Evolutionary conservation across 257 asterid genomes (phyloP).

Genomic region (Petrea volubilis): DNA sequence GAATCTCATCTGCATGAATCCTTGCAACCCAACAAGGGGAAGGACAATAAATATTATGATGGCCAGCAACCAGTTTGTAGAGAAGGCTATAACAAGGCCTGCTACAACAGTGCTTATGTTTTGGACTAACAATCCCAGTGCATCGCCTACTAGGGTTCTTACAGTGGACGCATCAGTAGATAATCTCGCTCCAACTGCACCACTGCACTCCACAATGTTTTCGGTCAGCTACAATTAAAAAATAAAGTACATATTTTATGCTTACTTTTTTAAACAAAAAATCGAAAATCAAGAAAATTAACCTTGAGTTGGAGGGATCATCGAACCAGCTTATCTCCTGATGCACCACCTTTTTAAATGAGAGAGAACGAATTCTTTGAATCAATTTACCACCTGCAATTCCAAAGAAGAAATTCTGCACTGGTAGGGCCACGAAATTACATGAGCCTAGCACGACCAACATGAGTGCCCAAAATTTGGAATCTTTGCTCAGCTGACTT

Average conservation of each 20-base stretch:
- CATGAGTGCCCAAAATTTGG: constrained; percentile 64
- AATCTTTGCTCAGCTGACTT: constrained; percentile 40
- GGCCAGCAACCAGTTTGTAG: constrained; percentile 80
- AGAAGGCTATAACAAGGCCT: constrained; percentile 66
- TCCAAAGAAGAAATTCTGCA: constrained; percentile 74
- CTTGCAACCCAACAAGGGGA: constrained; percentile 75
- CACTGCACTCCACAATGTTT: constrained; percentile 52
- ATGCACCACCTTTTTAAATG: constrained; percentile 72
- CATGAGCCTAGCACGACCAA: constrained; percentile 42
- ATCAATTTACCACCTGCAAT: constrained; percentile 80
- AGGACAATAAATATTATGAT: constrained; percentile 44
- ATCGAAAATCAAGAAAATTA: constrained; percentile 11
- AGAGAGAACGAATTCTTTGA: constrained; percentile 61
- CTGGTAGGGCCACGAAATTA: constrained; percentile 42
- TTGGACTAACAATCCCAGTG: constrained; percentile 73
- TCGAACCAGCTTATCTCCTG: constrained; percentile 92
- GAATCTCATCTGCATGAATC: constrained; percentile 63
- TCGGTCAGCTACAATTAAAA: not conserved
- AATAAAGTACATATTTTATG: too few species aligned
- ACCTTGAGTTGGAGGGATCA: constrained; percentile 90
- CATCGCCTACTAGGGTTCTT: constrained; percentile 73
- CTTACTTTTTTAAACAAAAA: not conserved
- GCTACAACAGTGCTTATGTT: constrained; percentile 60
- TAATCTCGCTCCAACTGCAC: constrained; percentile 85
- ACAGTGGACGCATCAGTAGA: constrained; percentile 77